Conservation (phyloP, 108 stramenopile species). For the Cyclotella choctawhatcheeana region DNA sequence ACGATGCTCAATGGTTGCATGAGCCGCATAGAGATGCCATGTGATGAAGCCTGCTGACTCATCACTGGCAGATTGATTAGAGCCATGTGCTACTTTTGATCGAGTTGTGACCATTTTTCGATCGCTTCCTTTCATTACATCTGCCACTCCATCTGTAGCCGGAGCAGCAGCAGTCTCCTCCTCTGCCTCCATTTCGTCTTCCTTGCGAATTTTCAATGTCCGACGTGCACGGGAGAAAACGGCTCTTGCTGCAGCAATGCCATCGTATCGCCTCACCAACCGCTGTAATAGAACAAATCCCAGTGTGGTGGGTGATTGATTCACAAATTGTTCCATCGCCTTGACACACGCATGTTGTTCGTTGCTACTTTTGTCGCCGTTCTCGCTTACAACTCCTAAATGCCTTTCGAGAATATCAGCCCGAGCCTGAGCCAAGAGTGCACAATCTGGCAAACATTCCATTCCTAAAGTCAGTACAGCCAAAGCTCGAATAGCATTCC, state of each 20-base stretch:
- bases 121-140: slow-evolving; percentile 23
- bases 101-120: slow-evolving; percentile 82
- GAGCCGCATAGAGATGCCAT: slow-evolving; percentile 84
- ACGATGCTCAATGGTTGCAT: slow-evolving; percentile 85
- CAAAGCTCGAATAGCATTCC: slow-evolving; percentile 52
- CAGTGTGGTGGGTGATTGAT: slow-evolving; percentile 70
- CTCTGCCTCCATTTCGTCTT: slow-evolving; percentile 39
- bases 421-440: slow-evolving; percentile 73
- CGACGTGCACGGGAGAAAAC: slow-evolving; percentile 80
- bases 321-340: slow-evolving; percentile 69
- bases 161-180: slow-evolving; percentile 31
- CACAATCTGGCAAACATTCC: slow-evolving; percentile 70
- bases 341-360: slow-evolving; percentile 45
- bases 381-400: slow-evolving; percentile 10
- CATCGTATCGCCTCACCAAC: slow-evolving; percentile 73
- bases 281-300: slow-evolving; percentile 81
- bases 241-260: slow-evolving; percentile 70
- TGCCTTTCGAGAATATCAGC: slow-evolving; percentile 72
- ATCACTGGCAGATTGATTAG: slow-evolving; percentile 1
- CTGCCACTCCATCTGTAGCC: slow-evolving; percentile 28
- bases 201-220: slow-evolving; percentile 51
- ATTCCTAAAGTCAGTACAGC: slow-evolving; percentile 75
- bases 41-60: slow-evolving; percentile 58
- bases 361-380: slow-evolving; percentile 24
- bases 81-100: slow-evolving; percentile 52